Conservation (phyloP, 305 asterid genomes). For the Solanum hybrid region DNA sequence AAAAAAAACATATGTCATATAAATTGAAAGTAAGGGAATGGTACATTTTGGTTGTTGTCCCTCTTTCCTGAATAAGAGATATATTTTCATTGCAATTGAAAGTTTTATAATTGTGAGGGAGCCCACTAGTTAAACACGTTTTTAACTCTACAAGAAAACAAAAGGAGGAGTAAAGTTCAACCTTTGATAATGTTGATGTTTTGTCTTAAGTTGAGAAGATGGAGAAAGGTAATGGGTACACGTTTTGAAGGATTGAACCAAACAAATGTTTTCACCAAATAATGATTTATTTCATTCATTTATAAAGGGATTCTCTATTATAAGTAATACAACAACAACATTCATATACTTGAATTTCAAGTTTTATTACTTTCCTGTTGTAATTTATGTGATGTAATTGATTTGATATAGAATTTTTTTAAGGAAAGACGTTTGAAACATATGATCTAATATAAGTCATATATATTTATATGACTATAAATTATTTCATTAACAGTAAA, state of each 20-base stretch:
- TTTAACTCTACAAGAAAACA: neutral
- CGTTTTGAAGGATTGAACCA: neutral
- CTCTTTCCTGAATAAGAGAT: neutral
- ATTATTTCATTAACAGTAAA: too few species aligned
- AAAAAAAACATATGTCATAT: neutral
- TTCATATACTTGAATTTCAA: too few species aligned
- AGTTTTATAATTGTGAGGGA: neutral
- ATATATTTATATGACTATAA: too few species aligned
- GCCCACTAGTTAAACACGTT: neutral
- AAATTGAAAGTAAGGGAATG: neutral
- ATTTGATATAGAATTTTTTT: too few species aligned
- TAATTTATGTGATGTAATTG: too few species aligned
- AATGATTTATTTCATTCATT: too few species aligned
- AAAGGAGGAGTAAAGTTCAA: neutral
- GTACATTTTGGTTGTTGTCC: neutral
- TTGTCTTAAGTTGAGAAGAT: neutral
- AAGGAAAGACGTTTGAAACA: neutral
- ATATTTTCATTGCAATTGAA: neutral
- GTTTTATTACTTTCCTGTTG: too few species aligned
- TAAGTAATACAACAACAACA: too few species aligned
- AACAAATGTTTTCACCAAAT: neutral
- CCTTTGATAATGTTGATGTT: neutral
- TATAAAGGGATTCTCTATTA: too few species aligned
- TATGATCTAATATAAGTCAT: too few species aligned
- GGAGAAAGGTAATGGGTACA: neutral